Evolutionary conservation across 306 rosid species (phyloP), one percentile per base, ranked within the genome.

Genomic region (Trifolium repens): DNA sequence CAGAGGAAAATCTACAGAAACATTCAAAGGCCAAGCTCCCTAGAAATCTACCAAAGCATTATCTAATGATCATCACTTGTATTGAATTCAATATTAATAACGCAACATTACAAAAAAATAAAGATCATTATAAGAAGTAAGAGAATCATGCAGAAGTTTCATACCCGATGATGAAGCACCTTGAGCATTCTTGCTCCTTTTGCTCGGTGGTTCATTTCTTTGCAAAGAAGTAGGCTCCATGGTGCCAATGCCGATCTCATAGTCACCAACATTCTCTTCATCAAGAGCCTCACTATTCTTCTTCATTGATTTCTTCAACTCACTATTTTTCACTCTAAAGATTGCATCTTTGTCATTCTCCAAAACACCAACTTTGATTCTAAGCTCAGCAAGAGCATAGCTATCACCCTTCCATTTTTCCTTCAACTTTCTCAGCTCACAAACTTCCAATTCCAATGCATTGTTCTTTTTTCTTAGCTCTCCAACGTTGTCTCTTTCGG

Each of bases 111-210:
- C 2, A 11, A 0, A 42, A 42, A 42, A 42, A 42, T 9, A 12
- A 12, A 42, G 10, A 42, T 0, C 35, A 8, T 42, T 40, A 40
- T 8, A 8, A 9, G 13, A 9, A 39, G 7, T 39, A 39, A 3
- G 14, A 43, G 14, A 43, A 9, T 2, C 49, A 43, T 43, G 49
- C 49, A 11, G 11, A 9, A 43, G 1, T 11, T 76, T 46, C 79
- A 49, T 70, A 79, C 84, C 81, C 19, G 64, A 59, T 55, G 55
- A 32, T 32, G 35, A 32, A 4, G 35, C 35, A 32, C 35, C 35
- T 32, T 32, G 35, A 32, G 35, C 35, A 32, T 4, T 32, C 35
- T 32, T 32, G 35, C 6, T 32, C 35, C 6, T 32, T 32, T 32
- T 32, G 35, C 35, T 32, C 35, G 35, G 35, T 4, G 35, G 35